A percentile compares a stretch with the other conserved stretches of the same genome.
Evolutionary conservation across 345 rosid genomes (phyloP).

Genomic region (Populus nigra): DNA sequence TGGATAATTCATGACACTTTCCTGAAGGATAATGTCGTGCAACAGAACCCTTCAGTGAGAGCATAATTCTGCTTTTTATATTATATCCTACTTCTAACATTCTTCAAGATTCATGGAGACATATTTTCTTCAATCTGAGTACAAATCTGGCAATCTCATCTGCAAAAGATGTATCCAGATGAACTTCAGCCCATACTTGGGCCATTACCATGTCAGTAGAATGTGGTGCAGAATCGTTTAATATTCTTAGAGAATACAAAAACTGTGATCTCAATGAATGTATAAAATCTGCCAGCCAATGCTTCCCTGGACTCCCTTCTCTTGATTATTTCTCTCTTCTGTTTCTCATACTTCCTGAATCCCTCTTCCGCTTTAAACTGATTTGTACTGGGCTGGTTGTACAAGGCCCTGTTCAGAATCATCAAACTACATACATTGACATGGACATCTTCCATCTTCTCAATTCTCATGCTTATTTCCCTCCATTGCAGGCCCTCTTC

Average conservation of each 20-base stretch:
- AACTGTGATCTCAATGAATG: conserved; percentile 16
- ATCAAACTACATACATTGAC: conserved; percentile 15
- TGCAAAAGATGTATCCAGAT: neutral
- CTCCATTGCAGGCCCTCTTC: conserved; percentile 5
- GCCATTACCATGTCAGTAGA: neutral
- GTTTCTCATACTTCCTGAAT: conserved; percentile 17
- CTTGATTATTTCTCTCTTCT: conserved; percentile 20
- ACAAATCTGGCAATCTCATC: too few relatives aligned
- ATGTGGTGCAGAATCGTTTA: neutral
- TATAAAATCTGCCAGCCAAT: conserved; percentile 23
- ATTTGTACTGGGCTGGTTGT: conserved; percentile 20
- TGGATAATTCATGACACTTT: neutral
- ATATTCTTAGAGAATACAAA: neutral
- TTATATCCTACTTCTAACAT: conserved; percentile 2
- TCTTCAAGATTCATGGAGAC: neutral
- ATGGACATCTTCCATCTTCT: conserved; percentile 28
- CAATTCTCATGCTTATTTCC: conserved; percentile 29
- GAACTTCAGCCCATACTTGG: neutral
- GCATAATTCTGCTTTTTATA: neutral
- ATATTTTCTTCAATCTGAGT: neutral
- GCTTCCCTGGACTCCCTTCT: conserved; percentile 9
- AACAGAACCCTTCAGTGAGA: neutral
- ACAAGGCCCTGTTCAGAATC: conserved; percentile 32
- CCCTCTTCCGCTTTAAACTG: conserved; percentile 11
- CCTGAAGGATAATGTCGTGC: neutral